Base-by-base conservation (phyloP, 2,329 filamentous ascomycete species). In the Colletotrichum camelliae region DNA sequence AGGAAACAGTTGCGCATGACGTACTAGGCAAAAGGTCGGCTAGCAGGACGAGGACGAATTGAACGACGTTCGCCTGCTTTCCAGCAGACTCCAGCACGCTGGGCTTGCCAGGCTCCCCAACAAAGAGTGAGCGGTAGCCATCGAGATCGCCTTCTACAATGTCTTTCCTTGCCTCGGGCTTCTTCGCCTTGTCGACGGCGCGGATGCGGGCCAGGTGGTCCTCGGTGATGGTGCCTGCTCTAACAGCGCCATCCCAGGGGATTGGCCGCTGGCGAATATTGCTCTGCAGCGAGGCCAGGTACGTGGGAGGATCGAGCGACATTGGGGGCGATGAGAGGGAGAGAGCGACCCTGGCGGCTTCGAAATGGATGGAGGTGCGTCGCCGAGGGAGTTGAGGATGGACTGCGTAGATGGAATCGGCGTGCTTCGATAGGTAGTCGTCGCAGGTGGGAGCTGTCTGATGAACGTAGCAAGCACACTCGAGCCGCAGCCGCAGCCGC, bases 221-320 rank as follows among this genome's bases (percentile, higher is more conserved):
- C 80, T 98, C 96, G 74, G 95, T 98, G 86, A 99, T 94, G 82
- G 95, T 97, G 85, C 96, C 95, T 80, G 95, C 95, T 85, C 97
- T 93, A 79, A 98, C 95, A 81, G 96, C 96, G 81, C 96, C 96
- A 86, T 98, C 96, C 97, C 97, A 99, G 74, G 96, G 96, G 86
- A 99, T 98, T 79, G 96, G 96, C 80, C 97, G 93, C 83, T 95
- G 94, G 83, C 97, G 95, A 85, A 98, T 98, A 89, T 98, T 98
- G 91, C 95, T 97, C 89, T 98, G 96, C 80, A 98, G 91, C 80
- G 95, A 96, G 83, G 88, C 87, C 74, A 92, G 92, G 86, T 98
- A 98, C 75, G 95, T 94, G 75, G 96, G 96, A 80, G 95, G 94
- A 84, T 98, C 96, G 85, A 98, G 92, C 84, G 96, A 96, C 96